These are phyloP conservation scores for Talaromyces marneffei DNA, from an alignment of 2,329 filamentous ascomycete genomes.

Conservation along the genomic window DNA sequence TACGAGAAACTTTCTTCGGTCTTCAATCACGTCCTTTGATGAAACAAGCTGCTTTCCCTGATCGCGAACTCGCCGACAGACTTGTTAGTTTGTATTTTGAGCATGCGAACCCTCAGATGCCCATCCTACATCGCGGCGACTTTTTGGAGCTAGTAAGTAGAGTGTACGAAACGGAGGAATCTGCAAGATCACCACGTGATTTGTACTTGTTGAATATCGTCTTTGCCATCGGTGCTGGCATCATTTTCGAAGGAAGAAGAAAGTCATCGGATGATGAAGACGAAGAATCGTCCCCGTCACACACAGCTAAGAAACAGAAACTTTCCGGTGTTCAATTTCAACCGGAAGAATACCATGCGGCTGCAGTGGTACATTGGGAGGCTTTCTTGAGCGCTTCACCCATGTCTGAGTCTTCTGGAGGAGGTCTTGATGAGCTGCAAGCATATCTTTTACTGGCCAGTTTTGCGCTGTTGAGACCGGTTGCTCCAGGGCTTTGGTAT, in stretches of 20 bases:
- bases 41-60: conserved; percentile 76
- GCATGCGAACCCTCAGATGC: conserved; percentile 92
- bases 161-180: conserved; percentile 65
- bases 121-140: conserved; percentile 79
- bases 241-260: conserved; percentile 62
- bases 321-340: conserved; percentile 59
- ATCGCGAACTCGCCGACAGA: conserved; percentile 63
- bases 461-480: conserved; percentile 83
- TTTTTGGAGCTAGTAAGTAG: conserved; percentile 84
- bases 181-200: conserved; percentile 66
- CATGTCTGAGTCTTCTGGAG: conserved; percentile 63
- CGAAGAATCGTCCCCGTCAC: conserved; percentile 21
- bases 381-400: conserved; percentile 67
- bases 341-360: conserved; percentile 93
- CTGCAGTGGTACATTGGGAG: conserved; percentile 86
- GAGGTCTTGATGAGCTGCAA: conserved; percentile 86
- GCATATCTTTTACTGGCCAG: conserved; percentile 86
- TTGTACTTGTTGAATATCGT: conserved; percentile 96
- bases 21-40: conserved; percentile 86
- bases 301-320: conserved; percentile 46
- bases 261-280: conserved; percentile 23
- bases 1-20: conserved; percentile 97
- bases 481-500: conserved; percentile 93
- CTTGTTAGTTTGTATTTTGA: conserved; percentile 86
- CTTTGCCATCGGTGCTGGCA: conserved; percentile 89